Evolutionary conservation across 257 asterid genomes (phyloP).

Genomic region (Knoxia roxburghii): DNA sequence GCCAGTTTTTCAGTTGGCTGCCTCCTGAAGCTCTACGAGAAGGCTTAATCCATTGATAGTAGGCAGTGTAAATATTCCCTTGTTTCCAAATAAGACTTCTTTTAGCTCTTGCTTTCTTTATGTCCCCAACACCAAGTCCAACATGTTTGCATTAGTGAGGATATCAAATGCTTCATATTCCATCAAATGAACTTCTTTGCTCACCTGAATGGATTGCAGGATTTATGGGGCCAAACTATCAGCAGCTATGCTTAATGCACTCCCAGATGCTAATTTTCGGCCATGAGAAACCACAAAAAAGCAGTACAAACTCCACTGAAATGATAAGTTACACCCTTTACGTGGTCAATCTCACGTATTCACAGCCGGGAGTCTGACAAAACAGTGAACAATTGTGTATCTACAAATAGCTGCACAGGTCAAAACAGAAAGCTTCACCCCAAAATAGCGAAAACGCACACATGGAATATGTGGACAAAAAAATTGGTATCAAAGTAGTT

Average conservation of each 20-base stretch:
- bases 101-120: too few relatives aligned
- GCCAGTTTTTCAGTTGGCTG: not conserved
- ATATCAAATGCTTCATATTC: too few relatives aligned
- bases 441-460: not conserved
- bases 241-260: not conserved
- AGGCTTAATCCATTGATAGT: not conserved
- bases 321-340: not conserved
- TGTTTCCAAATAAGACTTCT: not conserved
- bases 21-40: not conserved
- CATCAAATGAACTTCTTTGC: not conserved
- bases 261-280: not conserved
- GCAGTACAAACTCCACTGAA: too few relatives aligned
- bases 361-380: conserved; percentile 67
- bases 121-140: too few relatives aligned
- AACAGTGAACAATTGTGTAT: conserved; percentile 70
- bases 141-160: too few relatives aligned
- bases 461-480: too few relatives aligned
- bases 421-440: conserved; percentile 6
- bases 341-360: conserved; percentile 43
- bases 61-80: not conserved
- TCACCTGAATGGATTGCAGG: not conserved
- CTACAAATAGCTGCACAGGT: conserved; percentile 68
- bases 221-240: not conserved
- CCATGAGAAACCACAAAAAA: not conserved
- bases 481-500: too few relatives aligned